These are phyloP conservation scores for Penicillium pancosmium DNA, from an alignment of 495 filamentous ascomycete genomes.

Conservation along the genomic window DNA sequence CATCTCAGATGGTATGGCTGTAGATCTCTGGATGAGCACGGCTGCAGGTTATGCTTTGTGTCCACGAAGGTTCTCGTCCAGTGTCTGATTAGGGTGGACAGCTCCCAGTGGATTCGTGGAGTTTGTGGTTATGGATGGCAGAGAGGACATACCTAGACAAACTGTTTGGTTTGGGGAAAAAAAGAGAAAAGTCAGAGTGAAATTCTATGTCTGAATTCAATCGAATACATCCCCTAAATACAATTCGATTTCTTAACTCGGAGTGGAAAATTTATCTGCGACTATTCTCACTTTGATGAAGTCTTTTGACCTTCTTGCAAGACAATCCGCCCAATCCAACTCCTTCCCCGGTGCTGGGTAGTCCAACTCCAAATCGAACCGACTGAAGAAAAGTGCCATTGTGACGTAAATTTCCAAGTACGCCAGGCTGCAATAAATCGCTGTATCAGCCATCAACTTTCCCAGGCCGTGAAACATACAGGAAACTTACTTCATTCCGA, in stretches of 20 bases:
- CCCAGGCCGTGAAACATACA: background rate
- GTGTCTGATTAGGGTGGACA: background rate
- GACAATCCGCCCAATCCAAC: constrained; percentile 2
- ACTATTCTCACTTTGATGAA: constrained; percentile 4
- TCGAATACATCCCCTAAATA: background rate
- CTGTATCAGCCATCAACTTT: background rate
- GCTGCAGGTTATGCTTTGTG: too few relatives aligned
- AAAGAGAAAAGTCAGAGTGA: background rate
- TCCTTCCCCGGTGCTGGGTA: background rate
- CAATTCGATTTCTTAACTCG: background rate
- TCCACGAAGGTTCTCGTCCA: too few relatives aligned
- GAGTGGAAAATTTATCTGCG: background rate
- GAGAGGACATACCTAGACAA: too few relatives aligned
- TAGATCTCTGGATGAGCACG: too few relatives aligned
- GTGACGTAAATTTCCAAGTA: constrained; percentile 6
- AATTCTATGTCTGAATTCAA: background rate
- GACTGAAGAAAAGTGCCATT: background rate
- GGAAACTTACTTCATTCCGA: constrained; percentile 6
- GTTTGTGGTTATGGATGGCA: too few relatives aligned
- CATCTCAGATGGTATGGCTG: too few relatives aligned
- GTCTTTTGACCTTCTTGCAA: background rate
- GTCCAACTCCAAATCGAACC: constrained; percentile 5
- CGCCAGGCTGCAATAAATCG: background rate
- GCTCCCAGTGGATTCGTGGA: too few relatives aligned
- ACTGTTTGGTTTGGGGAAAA: background rate